Base-by-base conservation (phyloP, 371 early-diverging fungal genomes). In the Chytridiales sp. region DNA sequence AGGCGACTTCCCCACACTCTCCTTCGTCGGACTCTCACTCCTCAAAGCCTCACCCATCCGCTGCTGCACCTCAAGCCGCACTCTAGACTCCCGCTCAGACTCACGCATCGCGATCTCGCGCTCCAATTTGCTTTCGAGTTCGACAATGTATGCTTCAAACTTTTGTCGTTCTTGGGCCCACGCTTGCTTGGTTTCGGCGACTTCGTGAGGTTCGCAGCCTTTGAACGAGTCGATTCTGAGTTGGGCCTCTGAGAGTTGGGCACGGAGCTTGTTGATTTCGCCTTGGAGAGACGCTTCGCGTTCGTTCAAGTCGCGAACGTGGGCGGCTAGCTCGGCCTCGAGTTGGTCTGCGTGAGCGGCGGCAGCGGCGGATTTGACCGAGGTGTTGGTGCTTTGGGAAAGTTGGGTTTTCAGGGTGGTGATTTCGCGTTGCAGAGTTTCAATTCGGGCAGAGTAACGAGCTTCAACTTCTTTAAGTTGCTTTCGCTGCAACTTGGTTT, bases 381-480 rank as follows among this genome's bases (percentile, higher is more conserved):
- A 6, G 44, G 47, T 0, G 31, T 17, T 31, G 40, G 15, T 15
- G 31, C 29, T 29, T 27, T 49, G 2, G 49, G 31, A 9, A 34
- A n/a, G 47, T 24, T 46, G 5, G 17, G 58, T 35, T 40, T 59
- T 59, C 4, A 59, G 50, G 38, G 59, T 29, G 19, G 46, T 42
- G 43, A 60, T 40, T 42, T 61, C 66, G 22, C 66, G 55, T 24
- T 60, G 60, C 9, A 66, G 36, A 1, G 61, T 32, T 24, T 66
- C 66, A 21, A 60, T 56, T 6, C 60, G 50, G 19, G 61, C 36
- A 32, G 52, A 66, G 34, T 42, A 50, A 2, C 61, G 61, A 22
- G 41, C n/a, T 22, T 61, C 66, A 3, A 43, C 19, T 26, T 66
- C 66, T 30, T 66, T 66, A 15, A 44, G 48, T 41, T 61, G 55